Conservation (phyloP, 2,329 filamentous ascomycete species). For the Fusarium clavum region DNA sequence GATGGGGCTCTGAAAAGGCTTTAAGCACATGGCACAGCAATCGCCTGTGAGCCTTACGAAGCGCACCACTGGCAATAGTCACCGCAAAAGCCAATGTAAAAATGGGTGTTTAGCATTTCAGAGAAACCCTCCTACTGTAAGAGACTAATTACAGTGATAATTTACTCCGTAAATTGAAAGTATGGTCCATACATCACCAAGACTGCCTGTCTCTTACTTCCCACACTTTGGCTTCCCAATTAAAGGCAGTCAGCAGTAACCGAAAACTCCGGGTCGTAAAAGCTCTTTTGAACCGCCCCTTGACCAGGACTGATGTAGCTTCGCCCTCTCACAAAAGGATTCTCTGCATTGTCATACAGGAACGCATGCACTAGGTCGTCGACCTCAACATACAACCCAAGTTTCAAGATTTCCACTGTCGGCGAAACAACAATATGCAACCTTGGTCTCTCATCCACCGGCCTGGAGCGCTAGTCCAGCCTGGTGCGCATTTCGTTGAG, state of each 20-base stretch:
- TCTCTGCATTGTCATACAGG: background rate
- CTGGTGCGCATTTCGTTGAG: background rate
- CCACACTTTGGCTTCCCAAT: too few relatives aligned
- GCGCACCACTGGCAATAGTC: background rate
- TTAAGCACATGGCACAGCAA: background rate
- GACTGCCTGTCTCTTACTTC: accelerated
- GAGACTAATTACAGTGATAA: background rate
- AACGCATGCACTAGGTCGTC: too few relatives aligned
- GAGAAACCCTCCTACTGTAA: background rate
- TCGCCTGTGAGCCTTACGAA: accelerated
- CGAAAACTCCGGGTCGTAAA: background rate
- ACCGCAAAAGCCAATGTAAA: accelerated
- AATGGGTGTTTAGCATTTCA: background rate
- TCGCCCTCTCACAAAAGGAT: too few relatives aligned
- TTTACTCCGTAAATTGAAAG: accelerated
- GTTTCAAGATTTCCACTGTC: too few relatives aligned
- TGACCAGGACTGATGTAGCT: too few relatives aligned
- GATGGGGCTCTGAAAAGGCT: background rate
- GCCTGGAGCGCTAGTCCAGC: background rate
- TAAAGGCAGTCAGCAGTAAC: too few relatives aligned
- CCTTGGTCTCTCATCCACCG: background rate
- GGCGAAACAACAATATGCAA: too few relatives aligned
- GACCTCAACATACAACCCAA: too few relatives aligned
- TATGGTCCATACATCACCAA: accelerated
- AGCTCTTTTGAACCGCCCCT: too few relatives aligned